Percentiles rank a stretch among this genome's conserved stretches.
Conservation (phyloP, 2,329 filamentous ascomycete species). For the Penicillium sp. region DNA sequence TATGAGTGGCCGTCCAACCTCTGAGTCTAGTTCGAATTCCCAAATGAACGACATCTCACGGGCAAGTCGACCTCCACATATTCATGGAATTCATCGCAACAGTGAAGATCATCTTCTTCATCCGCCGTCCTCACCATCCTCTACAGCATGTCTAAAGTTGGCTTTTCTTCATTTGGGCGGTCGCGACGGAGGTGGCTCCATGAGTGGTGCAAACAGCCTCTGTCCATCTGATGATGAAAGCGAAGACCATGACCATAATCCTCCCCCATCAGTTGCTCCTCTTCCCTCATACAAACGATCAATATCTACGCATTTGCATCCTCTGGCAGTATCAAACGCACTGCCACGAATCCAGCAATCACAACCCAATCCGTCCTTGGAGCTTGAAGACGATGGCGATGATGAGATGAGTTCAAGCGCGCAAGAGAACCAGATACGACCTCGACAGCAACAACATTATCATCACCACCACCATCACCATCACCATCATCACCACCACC, state of each 20-base stretch:
- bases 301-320: background rate
- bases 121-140: conserved; percentile 18
- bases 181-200: conserved; percentile 44
- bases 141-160: conserved; percentile 21
- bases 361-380: conserved; percentile 21
- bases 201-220: conserved; percentile 42
- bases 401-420: conserved; percentile 31
- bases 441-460: conserved; percentile 20
- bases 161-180: conserved; percentile 36
- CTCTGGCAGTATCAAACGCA: background rate
- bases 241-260: conserved; percentile 18
- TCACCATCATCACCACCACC: conserved; percentile 17
- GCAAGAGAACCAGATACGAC: conserved; percentile 18
- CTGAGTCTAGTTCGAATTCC: conserved; percentile 12
- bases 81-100: conserved; percentile 23
- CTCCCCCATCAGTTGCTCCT: background rate
- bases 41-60: conserved; percentile 9
- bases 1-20: conserved; percentile 8
- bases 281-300: background rate
- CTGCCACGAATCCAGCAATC: background rate
- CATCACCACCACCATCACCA: conserved; percentile 19
- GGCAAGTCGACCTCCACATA: conserved; percentile 17
- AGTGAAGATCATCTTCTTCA: conserved; percentile 30
- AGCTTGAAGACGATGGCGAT: conserved; percentile 33
- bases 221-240: conserved; percentile 32